Conservation (phyloP, 768 basidiomycete genomes). For the Suillus decipiens region DNA sequence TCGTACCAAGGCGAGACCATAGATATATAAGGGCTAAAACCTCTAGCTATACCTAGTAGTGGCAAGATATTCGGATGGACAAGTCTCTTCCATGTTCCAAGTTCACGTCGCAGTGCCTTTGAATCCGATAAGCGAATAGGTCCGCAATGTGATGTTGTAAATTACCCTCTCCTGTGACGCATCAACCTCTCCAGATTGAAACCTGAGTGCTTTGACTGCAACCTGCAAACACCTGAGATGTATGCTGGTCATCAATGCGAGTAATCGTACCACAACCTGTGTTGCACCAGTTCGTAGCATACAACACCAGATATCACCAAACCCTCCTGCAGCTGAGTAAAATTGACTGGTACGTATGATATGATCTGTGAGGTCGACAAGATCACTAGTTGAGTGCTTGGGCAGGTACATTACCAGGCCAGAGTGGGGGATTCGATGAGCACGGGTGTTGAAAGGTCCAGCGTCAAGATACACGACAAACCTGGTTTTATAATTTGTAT, state of each 20-base stretch:
- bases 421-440: neutral
- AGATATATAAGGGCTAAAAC: slow-evolving; percentile 32
- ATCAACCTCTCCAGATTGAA: neutral
- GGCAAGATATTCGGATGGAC: slow-evolving; percentile 31
- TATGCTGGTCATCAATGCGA: neutral
- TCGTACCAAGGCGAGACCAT: slow-evolving; percentile 36
- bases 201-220: slow-evolving; percentile 9
- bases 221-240: slow-evolving; percentile 7
- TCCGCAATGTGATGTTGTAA: neutral
- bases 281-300: neutral
- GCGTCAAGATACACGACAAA: slow-evolving; percentile 4
- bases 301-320: slow-evolving; percentile 10
- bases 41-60: slow-evolving; percentile 29
- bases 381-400: neutral
- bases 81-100: slow-evolving; percentile 23
- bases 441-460: neutral
- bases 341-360: neutral
- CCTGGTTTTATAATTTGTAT: slow-evolving; percentile 1
- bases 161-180: slow-evolving; percentile 1
- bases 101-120: slow-evolving; percentile 31
- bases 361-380: slow-evolving; percentile 6
- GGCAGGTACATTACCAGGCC: neutral
- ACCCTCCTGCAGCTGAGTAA: neutral
- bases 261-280: neutral
- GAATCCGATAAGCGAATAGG: neutral